These are phyloP conservation scores for Melampsora larici-populina DNA, from an alignment of 1,284 basidiomycete species.

Conservation along the genomic window DNA sequence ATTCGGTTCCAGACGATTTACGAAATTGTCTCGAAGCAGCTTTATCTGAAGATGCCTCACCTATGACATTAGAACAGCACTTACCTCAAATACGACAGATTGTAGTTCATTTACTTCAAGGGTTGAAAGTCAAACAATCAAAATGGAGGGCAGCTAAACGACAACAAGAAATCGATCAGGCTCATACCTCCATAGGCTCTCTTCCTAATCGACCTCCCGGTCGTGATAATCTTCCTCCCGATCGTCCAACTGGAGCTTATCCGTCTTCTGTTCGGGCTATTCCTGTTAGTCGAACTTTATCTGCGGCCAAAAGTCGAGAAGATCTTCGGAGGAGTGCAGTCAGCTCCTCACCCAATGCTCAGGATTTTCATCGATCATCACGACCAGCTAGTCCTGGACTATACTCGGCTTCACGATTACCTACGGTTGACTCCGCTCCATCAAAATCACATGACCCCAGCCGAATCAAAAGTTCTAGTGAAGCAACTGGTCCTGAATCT, in stretches of 20 bases:
- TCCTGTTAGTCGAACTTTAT: slow-evolving; percentile 28
- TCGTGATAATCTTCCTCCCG: slow-evolving; percentile 19
- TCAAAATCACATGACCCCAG: slow-evolving; percentile 55
- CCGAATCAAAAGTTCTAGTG: slow-evolving; percentile 48
- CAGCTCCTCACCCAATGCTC: no score
- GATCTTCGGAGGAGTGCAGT: slow-evolving; percentile 27
- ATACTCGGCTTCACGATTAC: slow-evolving; percentile 26
- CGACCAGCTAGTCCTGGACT: no score
- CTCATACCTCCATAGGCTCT: slow-evolving; percentile 17
- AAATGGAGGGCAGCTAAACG: slow-evolving; percentile 58
- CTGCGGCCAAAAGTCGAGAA: slow-evolving; percentile 29
- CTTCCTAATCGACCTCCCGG: slow-evolving; percentile 38
- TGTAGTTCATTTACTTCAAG: slow-evolving; percentile 87
- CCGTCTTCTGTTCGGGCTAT: slow-evolving; percentile 23
- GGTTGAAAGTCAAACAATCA: slow-evolving; percentile 84
- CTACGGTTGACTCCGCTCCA: slow-evolving; percentile 44
- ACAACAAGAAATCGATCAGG: slow-evolving; percentile 41
- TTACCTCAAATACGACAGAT: no score
- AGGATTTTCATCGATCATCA: no score
- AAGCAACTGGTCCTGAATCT: slow-evolving; percentile 22
- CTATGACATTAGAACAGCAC: no score
- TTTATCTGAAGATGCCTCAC: slow-evolving; percentile 81
- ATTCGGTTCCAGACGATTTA: slow-evolving; percentile 82
- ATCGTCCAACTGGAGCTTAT: slow-evolving; percentile 14
- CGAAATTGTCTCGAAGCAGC: slow-evolving; percentile 83